Base-by-base conservation (phyloP, 345 rosid species). In the Pugionium dolabratum region DNA sequence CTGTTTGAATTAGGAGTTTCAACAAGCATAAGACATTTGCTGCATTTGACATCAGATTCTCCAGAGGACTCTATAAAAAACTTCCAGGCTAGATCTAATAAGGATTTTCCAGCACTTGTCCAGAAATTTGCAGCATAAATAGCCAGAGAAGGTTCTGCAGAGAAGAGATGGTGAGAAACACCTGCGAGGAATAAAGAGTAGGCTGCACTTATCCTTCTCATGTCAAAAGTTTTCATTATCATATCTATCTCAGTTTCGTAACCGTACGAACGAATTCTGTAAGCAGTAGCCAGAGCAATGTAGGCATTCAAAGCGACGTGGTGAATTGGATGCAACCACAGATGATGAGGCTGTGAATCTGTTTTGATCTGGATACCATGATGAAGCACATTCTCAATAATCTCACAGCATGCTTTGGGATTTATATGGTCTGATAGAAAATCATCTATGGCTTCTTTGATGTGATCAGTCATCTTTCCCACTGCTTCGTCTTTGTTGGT, bases 101-200 rank as follows among this genome's bases (percentile, higher is more conserved):
- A 77, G 7, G 82, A 82, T 52, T 92, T 93, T 11, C 97, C 93
- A 8, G 91, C 93, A 59, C 43, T 75, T 50, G 43, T 69, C 95
- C 93, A 89, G 80, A 80, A 83, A 62, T 67, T 82, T 35, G 87
- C 85, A 5, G 83, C 82, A 37, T 79, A 79, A 1, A 73, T 78
- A 72, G 80, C 81, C 43, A 89, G 64, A 39, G 93, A 87, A 49
- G 87, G 42, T 63, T 92, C 95, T 36, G 53, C 64, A 5, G 53
- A 25, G 45, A 82, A 74, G 32, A 89, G 78, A 71, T 74, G 80
- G 76, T 85, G 71, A 43, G 84, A 78, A 39, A 78, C 82, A 60
- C 83, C 59, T 2, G 95, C 97, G 64, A 89, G 87, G 68, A 89
- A 79, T 37, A 92, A 62, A 35, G 89, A 82, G 79, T 89, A 92